Evolutionary conservation across 2,329 filamentous ascomycete species (phyloP).

Genomic region (Berkeleyomyces rouxiae): DNA sequence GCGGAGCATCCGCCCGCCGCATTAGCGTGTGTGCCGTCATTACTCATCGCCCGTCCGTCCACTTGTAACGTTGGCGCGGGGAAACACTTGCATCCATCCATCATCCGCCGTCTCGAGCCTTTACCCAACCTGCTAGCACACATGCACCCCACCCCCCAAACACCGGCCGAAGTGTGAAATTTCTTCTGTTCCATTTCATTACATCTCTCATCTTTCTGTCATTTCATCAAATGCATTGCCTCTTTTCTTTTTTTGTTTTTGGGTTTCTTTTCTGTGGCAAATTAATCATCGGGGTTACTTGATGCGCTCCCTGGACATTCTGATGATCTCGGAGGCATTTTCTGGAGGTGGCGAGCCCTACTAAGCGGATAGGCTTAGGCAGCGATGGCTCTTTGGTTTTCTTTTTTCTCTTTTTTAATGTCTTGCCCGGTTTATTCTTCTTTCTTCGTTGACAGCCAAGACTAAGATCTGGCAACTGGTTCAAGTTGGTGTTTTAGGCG

Average conservation of each 20-base stretch:
- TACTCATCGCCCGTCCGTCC: background rate
- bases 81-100: no score
- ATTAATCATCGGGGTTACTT: no score
- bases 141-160: no score
- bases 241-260: constrained; percentile 1
- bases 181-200: background rate
- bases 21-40: background rate
- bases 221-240: background rate
- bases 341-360: no score
- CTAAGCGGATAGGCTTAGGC: no score
- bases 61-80: no score
- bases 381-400: no score
- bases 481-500: background rate
- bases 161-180: no score
- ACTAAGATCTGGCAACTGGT: background rate
- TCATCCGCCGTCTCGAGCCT: no score
- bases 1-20: constrained; percentile 13
- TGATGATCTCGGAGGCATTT: no score
- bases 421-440: background rate
- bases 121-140: no score
- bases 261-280: background rate
- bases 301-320: no score
- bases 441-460: background rate
- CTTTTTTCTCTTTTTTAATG: background rate
- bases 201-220: background rate